phyloP scores from a whole-genome alignment of 768 basidiomycete genomes.

The Tylopilus felleus region DNA sequence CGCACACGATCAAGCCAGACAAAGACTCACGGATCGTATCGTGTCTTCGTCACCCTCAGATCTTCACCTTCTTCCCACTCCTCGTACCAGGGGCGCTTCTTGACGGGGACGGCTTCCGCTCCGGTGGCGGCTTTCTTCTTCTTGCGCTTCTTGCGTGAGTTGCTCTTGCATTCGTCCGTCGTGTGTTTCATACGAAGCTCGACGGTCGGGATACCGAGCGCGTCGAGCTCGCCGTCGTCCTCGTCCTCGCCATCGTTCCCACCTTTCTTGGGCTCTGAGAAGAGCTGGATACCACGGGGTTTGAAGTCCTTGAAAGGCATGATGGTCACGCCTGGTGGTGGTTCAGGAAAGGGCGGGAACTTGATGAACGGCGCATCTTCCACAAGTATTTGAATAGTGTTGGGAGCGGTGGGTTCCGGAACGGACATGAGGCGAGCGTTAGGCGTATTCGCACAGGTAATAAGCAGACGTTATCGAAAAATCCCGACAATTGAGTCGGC shows the following conservation, averaged over 20 bases:
- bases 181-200: conserved; percentile 49
- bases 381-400: neutral
- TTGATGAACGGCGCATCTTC: conserved; percentile 25
- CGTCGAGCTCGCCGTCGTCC: conserved; percentile 61
- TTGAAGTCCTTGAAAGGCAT: conserved; percentile 56
- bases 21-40: conserved; percentile 49
- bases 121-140: conserved; percentile 30
- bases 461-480: conserved; percentile 6
- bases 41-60: conserved; percentile 37
- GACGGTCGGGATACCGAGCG: conserved; percentile 64
- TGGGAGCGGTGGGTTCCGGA: conserved; percentile 16
- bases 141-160: conserved; percentile 50
- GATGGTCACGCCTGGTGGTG: conserved; percentile 45
- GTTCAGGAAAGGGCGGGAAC: conserved; percentile 48
- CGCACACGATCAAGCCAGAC: neutral
- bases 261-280: conserved; percentile 33
- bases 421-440: conserved; percentile 19
- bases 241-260: conserved; percentile 20
- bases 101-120: conserved; percentile 16
- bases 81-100: conserved; percentile 56
- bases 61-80: conserved; percentile 67
- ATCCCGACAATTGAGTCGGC: conserved; percentile 17
- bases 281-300: conserved; percentile 54
- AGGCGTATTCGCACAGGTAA: conserved; percentile 12
- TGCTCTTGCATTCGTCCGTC: conserved; percentile 55